Conservation (phyloP, 208 protist genomes). For the Leishmania tarentolae region DNA sequence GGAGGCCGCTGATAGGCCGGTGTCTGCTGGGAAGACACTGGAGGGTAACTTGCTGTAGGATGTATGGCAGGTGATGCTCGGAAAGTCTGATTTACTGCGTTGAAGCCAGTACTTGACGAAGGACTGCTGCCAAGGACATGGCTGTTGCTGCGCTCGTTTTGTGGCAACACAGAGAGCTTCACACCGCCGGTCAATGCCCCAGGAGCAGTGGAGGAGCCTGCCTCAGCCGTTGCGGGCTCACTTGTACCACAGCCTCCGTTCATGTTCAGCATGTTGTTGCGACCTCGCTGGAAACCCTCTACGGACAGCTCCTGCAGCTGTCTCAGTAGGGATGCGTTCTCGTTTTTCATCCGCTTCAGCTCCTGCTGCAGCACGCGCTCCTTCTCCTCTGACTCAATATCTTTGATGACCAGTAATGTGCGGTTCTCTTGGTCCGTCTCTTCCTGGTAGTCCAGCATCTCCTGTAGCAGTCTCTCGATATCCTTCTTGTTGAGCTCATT, state of each 20-base stretch:
- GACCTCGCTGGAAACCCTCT: constrained; percentile 31
- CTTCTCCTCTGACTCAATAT: constrained; percentile 59
- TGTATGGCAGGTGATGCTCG: background rate
- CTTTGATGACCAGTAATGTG: constrained; percentile 56
- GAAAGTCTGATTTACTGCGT: background rate
- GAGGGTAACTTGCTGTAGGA: no score
- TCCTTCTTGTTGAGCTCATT: constrained; percentile 47
- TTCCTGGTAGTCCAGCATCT: constrained; percentile 82
- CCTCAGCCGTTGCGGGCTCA: background rate
- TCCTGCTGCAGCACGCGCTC: constrained; percentile 34
- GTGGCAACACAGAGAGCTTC: no score
- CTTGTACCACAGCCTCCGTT: background rate
- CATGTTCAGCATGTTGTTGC: constrained; percentile 2
- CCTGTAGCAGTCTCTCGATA: constrained; percentile 58
- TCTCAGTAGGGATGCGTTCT: constrained; percentile 44
- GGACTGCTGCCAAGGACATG: background rate
- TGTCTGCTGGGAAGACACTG: background rate
- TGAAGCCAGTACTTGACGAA: background rate
- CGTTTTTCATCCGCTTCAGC: constrained; percentile 35
- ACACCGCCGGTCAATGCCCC: background rate
- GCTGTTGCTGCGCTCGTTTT: background rate
- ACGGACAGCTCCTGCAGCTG: constrained; percentile 33
- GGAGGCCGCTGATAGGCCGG: background rate
- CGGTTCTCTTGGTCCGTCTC: constrained; percentile 47
- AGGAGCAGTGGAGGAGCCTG: background rate